Evolutionary conservation across 1,139 yeast genomes (phyloP), one percentile per base, ranked within the genome.

Genomic region (Saccharomyces hybrid): DNA sequence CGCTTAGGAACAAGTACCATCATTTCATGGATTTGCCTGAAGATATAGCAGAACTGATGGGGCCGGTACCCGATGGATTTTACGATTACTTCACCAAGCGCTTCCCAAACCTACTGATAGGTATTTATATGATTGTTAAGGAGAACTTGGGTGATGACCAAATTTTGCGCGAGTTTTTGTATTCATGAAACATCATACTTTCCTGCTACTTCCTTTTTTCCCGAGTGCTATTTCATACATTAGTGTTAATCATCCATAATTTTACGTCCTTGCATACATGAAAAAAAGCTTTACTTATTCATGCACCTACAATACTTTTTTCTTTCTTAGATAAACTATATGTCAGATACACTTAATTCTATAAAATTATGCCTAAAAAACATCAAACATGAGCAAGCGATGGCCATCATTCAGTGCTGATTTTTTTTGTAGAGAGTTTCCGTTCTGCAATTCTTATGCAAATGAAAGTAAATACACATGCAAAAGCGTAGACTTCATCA

Each of bases 11-110:
- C 74, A 93, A 93, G 69, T 84, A 87, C 67, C 97, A 89, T 69
- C 99, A 93, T 70, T 93, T 80, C 70, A 89, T 89, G 70, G 99
- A 95, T 66, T 74, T 91, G 70, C 96, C 97, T 1, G 76, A 74
- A 5, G 77, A 74, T 23, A 73, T 91, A 72, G 80, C 74, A 31
- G 70, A 63, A 59, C 71, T 80, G 55, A 86, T 93, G 83, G 85
- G 88, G 25, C 86, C 95, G 0, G 73, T 88, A 32, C 97, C 98
- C 0, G 82, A 81, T 54, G 96, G 95, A 1, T 93, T 88, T 68
- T 86, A 89, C 70, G 71, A 74, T 50, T 93, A 87, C 68, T 93
- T 89, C 71, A 81, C 82, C 50, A 68, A 71, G 34, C 79, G 82
- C 65, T 93, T 91, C 67, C 99, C 99, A 1, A 77, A 79, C 54